A percentile compares a stretch with the other conserved stretches of the same genome.
Conservation (phyloP, 192 early-diverging fungal species). For the Backusella liffmaniae region DNA sequence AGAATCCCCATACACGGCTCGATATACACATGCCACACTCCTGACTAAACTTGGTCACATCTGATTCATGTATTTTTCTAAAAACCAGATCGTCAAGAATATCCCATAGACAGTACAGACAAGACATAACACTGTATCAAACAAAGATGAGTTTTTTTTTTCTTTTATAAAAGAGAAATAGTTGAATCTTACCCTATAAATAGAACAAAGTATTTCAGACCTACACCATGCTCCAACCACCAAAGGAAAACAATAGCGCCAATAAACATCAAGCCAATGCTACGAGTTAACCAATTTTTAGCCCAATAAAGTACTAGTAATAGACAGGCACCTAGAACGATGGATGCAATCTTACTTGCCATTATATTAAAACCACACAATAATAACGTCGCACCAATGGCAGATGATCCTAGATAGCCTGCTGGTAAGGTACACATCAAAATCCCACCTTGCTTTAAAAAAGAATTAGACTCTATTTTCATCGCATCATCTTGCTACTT, state of each 20-base stretch:
- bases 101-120: conserved; percentile 92
- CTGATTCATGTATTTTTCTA: conserved; percentile 91
- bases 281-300: conserved; percentile 82
- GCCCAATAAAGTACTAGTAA: conserved; percentile 86
- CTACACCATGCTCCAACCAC: conserved; percentile 75
- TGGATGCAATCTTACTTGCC: conserved; percentile 84
- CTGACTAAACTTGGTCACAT: conserved; percentile 83
- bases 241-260: conserved; percentile 80
- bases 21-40: conserved; percentile 66
- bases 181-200: conserved; percentile 76
- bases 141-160: not conserved
- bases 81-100: conserved; percentile 91
- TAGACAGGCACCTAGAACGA: conserved; percentile 80
- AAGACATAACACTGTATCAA: conserved; percentile 78
- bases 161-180: not conserved
- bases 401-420: conserved; percentile 86
- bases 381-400: conserved; percentile 89
- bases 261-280: conserved; percentile 80
- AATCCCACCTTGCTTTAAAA: conserved; percentile 65
- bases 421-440: conserved; percentile 81
- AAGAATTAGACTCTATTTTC: not conserved
- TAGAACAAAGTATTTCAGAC: conserved; percentile 87
- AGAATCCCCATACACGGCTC: conserved; percentile 79
- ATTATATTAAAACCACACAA: conserved; percentile 89
- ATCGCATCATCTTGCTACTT: not conserved